Conservation (phyloP, 2,329 filamentous ascomycete genomes). For the Fusarium sp. region DNA sequence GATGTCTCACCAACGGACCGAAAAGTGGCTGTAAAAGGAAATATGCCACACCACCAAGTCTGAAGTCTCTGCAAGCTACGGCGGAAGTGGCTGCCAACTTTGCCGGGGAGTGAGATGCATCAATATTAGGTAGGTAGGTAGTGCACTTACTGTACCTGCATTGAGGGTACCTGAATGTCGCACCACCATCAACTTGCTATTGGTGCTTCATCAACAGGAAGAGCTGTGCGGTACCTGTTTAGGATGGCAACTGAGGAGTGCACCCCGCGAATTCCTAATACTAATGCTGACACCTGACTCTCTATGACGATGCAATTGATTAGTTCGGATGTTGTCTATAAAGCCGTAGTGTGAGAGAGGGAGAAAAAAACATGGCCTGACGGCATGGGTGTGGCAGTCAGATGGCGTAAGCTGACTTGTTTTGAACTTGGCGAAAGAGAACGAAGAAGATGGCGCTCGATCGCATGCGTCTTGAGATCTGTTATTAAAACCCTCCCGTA, state of each 20-base stretch:
- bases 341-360: neutral
- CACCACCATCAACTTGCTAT: slow-evolving; percentile 13
- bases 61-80: slow-evolving; percentile 19
- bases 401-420: slow-evolving; percentile 19
- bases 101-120: slow-evolving; percentile 11
- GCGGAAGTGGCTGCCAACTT: slow-evolving; percentile 27
- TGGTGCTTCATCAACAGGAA: slow-evolving; percentile 1
- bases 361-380: slow-evolving; percentile 17
- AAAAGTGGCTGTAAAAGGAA: slow-evolving; percentile 23
- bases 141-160: slow-evolving; percentile 20
- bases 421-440: slow-evolving; percentile 6
- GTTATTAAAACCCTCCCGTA: slow-evolving; percentile 4
- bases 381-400: slow-evolving; percentile 25
- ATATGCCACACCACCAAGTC: slow-evolving; percentile 27
- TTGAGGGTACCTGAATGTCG: slow-evolving; percentile 15
- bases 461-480: slow-evolving; percentile 28
- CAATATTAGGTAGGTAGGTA: neutral
- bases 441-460: slow-evolving; percentile 14
- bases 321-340: slow-evolving; percentile 5
- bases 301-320: slow-evolving; percentile 15
- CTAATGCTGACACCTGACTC: slow-evolving; percentile 1
- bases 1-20: slow-evolving; percentile 21
- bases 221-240: slow-evolving; percentile 8
- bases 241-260: neutral
- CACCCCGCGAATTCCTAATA: neutral